phyloP scores from a whole-genome alignment of 257 asterid genomes.

The Jasminum sambac region DNA sequence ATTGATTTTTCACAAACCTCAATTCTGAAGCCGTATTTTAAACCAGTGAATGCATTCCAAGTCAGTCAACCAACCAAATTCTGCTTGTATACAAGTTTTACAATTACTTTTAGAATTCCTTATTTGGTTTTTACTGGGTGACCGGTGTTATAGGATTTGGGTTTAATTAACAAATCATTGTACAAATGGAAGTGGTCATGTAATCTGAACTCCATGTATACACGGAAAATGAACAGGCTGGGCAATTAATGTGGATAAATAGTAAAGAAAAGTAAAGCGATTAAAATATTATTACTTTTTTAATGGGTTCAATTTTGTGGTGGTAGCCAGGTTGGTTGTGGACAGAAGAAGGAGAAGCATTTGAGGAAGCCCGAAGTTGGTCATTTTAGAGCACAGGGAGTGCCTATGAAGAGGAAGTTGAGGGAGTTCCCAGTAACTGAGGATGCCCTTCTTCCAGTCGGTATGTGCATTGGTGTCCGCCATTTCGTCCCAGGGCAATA shows the following conservation, averaged over 20 bases:
- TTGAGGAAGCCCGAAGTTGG: constrained; percentile 91
- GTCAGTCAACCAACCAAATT: background rate
- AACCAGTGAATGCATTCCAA: background rate
- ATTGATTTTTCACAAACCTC: background rate
- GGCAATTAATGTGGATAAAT: background rate
- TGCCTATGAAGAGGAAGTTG: constrained; percentile 91
- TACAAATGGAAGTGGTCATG: background rate
- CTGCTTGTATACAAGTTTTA: background rate
- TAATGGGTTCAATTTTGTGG: constrained; percentile 25
- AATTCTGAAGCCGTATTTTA: background rate
- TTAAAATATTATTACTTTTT: background rate
- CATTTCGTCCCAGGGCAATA: constrained; percentile 95
- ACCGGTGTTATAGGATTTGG: background rate
- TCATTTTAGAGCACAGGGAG: constrained; percentile 95
- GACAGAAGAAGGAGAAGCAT: constrained; percentile 94
- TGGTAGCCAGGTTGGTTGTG: constrained; percentile 84
- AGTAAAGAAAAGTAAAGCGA: background rate
- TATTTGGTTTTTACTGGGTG: too few species aligned
- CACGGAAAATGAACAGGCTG: background rate
- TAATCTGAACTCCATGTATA: background rate
- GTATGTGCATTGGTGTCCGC: constrained; percentile 73
- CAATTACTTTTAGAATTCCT: too few species aligned
- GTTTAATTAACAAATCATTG: background rate
- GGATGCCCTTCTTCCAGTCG: constrained; percentile 94
- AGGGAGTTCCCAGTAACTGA: constrained; percentile 90